Evolutionary conservation across 257 asterid species (phyloP), one percentile per base, ranked within the genome.

Genomic region (Vinca minor): DNA sequence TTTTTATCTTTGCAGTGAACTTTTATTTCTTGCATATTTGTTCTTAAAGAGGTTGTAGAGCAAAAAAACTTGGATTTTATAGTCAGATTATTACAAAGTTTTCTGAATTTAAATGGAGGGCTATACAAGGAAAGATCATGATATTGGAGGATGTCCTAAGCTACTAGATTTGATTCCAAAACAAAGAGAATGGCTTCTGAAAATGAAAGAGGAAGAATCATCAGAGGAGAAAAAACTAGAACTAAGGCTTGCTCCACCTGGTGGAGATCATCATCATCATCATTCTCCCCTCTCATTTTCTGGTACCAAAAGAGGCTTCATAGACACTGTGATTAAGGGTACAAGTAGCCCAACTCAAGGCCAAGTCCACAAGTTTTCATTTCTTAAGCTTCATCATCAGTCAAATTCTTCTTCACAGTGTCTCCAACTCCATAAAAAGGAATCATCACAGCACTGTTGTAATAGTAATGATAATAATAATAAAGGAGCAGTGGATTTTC

Each of bases 171-270:
- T 89, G 83, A 87, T 88, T 41, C 77, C 87, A 4, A 74, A 68
- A 60, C 73, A 76, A 0, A 50, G 64, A 44, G 67, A 72, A 23
- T 71, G 84, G 85, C 6, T 47, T 7, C 74, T 70, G 59, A 78
- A 77, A 75, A 69, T 78, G 41, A 81, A 62, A 56, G 78, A 63
- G 67, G 62, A 73, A 47, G n/a, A n/a, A n/a, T n/a, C n/a, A n/a
- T n/a, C n/a, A n/a, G n/a, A 79, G 31, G 96, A 89, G 77, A 82
- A 70, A 62, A 85, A 80, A 78, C 94, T 93, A 9, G 94, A 87
- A 79, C 79, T 93, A 31, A 78, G 86, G 56, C 96, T 89, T 50
- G 94, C 87, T 63, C 98, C 98, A n/a, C 97, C 97, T 0, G 86
- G 84, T 31, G 89, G 81, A 36, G 74, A 74, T 63, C 69, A 23